Evolutionary conservation across 306 rosid genomes (phyloP).

Genomic region (Lathyrus aphaca): DNA sequence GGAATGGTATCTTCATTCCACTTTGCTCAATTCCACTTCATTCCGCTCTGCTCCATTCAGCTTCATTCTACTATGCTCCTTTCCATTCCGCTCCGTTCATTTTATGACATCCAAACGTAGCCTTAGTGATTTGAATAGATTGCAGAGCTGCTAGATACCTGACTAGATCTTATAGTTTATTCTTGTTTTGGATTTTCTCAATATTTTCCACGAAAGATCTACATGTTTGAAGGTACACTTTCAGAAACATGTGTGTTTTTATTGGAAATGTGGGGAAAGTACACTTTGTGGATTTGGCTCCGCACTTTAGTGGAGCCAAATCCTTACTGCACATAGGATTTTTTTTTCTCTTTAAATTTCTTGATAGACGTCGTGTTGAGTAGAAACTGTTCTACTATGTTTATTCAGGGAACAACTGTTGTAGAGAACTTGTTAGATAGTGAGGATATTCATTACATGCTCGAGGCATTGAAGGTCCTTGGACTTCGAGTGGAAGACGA

Average conservation of each 20-base stretch:
- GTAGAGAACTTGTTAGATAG: constrained; percentile 91
- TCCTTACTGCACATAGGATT: background rate
- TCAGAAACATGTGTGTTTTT: background rate
- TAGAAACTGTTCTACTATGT: constrained; percentile 17
- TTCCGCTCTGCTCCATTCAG: too few species aligned
- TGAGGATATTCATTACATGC: constrained; percentile 95
- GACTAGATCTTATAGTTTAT: too few species aligned
- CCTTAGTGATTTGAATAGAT: too few species aligned
- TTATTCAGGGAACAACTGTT: constrained; percentile 87
- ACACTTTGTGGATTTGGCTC: background rate
- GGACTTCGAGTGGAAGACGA: constrained; percentile 85
- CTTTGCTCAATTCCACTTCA: too few species aligned
- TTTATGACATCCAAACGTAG: too few species aligned
- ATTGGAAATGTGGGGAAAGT: background rate
- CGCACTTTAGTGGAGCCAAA: constrained; percentile 2
- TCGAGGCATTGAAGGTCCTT: constrained; percentile 83
- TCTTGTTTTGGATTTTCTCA: too few species aligned
- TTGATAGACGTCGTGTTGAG: constrained; percentile 14
- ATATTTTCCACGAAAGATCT: too few species aligned
- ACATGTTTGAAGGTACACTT: background rate
- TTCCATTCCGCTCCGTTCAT: too few species aligned
- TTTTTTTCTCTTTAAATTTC: constrained; percentile 1
- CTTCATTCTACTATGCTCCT: too few species aligned
- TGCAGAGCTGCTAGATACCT: too few species aligned
- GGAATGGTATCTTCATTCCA: too few species aligned